Evolutionary conservation across 129 eudicot genomes (phyloP).

Genomic region (Pulicaria dysenterica): DNA sequence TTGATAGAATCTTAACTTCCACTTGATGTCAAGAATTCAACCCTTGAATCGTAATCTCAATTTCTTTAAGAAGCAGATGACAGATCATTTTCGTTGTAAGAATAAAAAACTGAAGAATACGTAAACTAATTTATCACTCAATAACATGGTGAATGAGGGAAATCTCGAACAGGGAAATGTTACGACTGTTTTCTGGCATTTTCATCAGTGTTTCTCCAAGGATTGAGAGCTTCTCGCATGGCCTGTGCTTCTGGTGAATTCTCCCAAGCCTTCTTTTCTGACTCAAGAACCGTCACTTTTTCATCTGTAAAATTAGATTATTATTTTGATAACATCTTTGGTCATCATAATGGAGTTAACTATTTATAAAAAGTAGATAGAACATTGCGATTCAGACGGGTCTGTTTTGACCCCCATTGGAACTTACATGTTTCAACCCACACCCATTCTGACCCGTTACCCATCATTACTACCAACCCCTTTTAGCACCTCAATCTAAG

Average conservation of each 20-base stretch:
- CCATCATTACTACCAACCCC: background rate
- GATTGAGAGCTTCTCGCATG: slow-evolving; percentile 84
- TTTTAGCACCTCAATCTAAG: background rate
- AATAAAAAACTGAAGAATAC: background rate
- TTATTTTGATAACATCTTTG: background rate
- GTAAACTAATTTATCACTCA: slow-evolving; percentile 7
- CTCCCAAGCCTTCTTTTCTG: slow-evolving; percentile 92
- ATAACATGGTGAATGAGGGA: background rate
- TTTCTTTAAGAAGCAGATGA: background rate
- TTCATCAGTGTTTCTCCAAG: slow-evolving; percentile 73
- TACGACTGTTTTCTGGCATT: slow-evolving; percentile 44
- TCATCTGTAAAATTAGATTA: slow-evolving; percentile 51
- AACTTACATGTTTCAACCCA: background rate
- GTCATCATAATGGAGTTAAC: background rate
- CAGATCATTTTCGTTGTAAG: background rate
- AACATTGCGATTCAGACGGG: background rate
- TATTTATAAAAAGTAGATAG: background rate
- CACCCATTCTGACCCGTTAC: background rate
- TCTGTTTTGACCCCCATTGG: background rate
- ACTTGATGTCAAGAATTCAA: too few relatives aligned
- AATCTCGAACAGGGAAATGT: slow-evolving; percentile 14
- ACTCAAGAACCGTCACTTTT: slow-evolving; percentile 79
- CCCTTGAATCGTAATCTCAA: background rate
- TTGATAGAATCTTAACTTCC: too few relatives aligned
- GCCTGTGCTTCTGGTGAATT: slow-evolving; percentile 88